Conservation (phyloP, 164 flowering plant species). For the Sextonia rubra region DNA sequence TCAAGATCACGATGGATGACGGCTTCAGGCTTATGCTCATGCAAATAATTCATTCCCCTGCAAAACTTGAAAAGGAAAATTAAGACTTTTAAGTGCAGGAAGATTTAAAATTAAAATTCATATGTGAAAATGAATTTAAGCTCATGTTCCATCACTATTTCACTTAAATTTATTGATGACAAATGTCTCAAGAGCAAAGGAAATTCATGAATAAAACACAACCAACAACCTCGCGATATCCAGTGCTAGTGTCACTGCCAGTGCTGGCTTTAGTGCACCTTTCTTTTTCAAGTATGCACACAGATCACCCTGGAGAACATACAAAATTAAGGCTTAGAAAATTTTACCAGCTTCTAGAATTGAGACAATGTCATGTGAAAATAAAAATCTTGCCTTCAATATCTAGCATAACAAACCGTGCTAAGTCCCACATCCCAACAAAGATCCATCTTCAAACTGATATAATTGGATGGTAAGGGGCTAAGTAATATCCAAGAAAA, state of each 20-base stretch:
- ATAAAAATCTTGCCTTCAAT: background rate
- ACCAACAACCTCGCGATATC: slow-evolving; percentile 71
- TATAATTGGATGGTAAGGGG: background rate
- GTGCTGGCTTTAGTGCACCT: slow-evolving; percentile 51
- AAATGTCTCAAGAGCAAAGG: background rate
- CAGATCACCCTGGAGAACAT: slow-evolving; percentile 64
- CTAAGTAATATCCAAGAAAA: too few relatives aligned
- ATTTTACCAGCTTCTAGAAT: background rate
- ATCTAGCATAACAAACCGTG: background rate
- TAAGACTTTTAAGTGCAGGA: background rate
- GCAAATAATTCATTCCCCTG: slow-evolving; percentile 98
- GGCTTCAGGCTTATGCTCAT: slow-evolving; percentile 83
- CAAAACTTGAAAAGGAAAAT: slow-evolving; percentile 10
- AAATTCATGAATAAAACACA: slow-evolving; percentile 1
- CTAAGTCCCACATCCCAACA: too few relatives aligned
- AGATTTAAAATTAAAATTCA: background rate
- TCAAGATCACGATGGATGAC: slow-evolving; percentile 94
- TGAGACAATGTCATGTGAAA: background rate
- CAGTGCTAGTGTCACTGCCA: slow-evolving; percentile 65
- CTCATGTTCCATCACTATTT: background rate
- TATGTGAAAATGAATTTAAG: background rate
- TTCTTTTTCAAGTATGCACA: slow-evolving; percentile 46
- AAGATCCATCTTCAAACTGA: background rate
- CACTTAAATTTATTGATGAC: background rate
- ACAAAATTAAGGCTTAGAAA: slow-evolving; percentile 2